Evolutionary conservation across 2,329 filamentous ascomycete species (phyloP).

Genomic region (Lasiodiplodia theobromae): DNA sequence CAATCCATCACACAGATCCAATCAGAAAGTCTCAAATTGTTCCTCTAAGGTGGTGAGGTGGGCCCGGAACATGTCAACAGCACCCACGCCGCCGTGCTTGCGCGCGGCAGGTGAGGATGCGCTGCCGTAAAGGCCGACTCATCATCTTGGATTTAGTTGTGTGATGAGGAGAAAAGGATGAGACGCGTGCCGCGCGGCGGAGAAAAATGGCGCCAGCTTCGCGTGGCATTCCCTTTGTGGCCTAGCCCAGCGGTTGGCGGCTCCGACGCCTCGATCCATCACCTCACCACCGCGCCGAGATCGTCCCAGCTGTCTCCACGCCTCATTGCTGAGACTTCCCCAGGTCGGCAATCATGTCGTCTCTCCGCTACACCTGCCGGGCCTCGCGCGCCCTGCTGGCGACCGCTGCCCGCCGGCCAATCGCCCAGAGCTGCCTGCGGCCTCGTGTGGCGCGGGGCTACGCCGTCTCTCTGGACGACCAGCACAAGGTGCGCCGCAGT

Average conservation of each 20-base stretch:
- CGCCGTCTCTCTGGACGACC: conserved; percentile 53
- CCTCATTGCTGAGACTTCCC: conserved; percentile 21
- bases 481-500: conserved; percentile 52
- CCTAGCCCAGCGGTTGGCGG: neutral
- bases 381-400: conserved; percentile 47
- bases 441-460: conserved; percentile 47
- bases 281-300: conserved; percentile 29
- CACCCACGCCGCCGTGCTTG: conserved; percentile 57
- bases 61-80: conserved; percentile 57
- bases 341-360: conserved; percentile 46
- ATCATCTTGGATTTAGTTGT: conserved; percentile 84
- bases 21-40: conserved; percentile 54
- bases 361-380: conserved; percentile 49
- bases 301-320: conserved; percentile 10
- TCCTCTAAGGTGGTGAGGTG: conserved; percentile 55
- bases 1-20: conserved; percentile 46
- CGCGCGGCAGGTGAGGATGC: conserved; percentile 61
- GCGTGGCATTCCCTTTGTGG: conserved; percentile 4
- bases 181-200: neutral
- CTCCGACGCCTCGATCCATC: conserved; percentile 18
- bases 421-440: conserved; percentile 40
- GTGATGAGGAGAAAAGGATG: conserved; percentile 55
- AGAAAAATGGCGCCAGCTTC: conserved; percentile 4
- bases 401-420: conserved; percentile 14
- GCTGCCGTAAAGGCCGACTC: conserved; percentile 68